Conservation (phyloP, 306 rosid genomes). For the Prunus davidiana region DNA sequence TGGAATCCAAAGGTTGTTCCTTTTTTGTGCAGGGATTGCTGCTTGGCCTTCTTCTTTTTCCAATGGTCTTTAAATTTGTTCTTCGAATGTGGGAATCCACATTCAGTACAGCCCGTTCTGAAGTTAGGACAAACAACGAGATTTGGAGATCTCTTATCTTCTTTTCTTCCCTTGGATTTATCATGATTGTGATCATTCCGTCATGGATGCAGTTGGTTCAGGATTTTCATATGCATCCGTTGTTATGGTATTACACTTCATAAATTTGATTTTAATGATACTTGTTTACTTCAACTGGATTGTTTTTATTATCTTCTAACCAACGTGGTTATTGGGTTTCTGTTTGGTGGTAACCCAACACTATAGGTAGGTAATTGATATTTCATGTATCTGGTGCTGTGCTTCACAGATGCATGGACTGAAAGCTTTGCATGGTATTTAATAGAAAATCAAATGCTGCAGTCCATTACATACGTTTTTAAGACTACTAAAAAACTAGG, state of each 20-base stretch:
- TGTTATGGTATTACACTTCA: slow-evolving; percentile 54
- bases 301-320: slow-evolving; percentile 11
- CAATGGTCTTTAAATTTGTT: slow-evolving; percentile 57
- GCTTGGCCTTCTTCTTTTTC: slow-evolving; percentile 84
- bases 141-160: slow-evolving; percentile 61
- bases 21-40: slow-evolving; percentile 69
- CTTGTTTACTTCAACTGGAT: slow-evolving; percentile 14
- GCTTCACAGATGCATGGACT: background rate
- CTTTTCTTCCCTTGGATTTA: slow-evolving; percentile 54
- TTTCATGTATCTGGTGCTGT: background rate
- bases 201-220: slow-evolving; percentile 86
- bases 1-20: slow-evolving; percentile 33
- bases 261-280: slow-evolving; percentile 14
- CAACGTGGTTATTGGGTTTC: slow-evolving; percentile 18
- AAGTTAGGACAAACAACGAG: slow-evolving; percentile 50
- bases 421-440: background rate
- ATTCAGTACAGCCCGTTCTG: slow-evolving; percentile 35
- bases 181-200: slow-evolving; percentile 60
- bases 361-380: background rate
- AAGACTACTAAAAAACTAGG: background rate
- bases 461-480: background rate
- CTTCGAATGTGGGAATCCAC: slow-evolving; percentile 58
- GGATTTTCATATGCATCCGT: slow-evolving; percentile 72
- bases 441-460: background rate
- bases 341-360: slow-evolving; percentile 19